A percentile compares a stretch with the other conserved stretches of the same genome.
Conservation (phyloP, 1,139 yeast genomes). For the Groenewaldozyma sp. region DNA sequence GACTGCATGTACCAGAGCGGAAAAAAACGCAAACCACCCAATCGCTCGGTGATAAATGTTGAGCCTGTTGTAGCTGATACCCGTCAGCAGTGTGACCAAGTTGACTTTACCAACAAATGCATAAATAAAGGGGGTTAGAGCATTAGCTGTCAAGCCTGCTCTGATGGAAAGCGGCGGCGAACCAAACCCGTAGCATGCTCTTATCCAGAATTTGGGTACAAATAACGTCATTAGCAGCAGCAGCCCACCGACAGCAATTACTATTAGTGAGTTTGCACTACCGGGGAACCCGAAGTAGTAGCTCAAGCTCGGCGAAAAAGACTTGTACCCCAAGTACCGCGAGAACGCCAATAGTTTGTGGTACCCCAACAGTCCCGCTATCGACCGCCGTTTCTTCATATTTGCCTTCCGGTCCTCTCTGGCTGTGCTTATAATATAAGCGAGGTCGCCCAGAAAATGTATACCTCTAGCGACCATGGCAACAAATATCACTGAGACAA, state of each 20-base stretch:
- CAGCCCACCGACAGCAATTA: slow-evolving; percentile 35
- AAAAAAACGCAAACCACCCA: slow-evolving; percentile 43
- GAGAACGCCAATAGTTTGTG: slow-evolving; percentile 29
- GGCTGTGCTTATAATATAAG: too few relatives aligned
- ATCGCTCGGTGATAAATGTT: slow-evolving; percentile 50
- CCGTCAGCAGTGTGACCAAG: slow-evolving; percentile 46
- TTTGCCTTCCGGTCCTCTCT: slow-evolving; percentile 7
- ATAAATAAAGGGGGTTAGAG: slow-evolving; percentile 46
- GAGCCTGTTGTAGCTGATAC: slow-evolving; percentile 54
- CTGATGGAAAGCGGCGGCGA: slow-evolving; percentile 59
- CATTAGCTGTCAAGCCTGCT: slow-evolving; percentile 48
- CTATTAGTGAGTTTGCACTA: slow-evolving; percentile 41
- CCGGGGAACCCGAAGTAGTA: slow-evolving; percentile 42
- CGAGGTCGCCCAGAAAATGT: slow-evolving; percentile 33
- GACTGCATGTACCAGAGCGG: slow-evolving; percentile 44
- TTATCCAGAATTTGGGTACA: slow-evolving; percentile 46
- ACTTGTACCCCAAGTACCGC: slow-evolving; percentile 43
- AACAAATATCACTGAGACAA: slow-evolving; percentile 31
- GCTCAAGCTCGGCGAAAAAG: slow-evolving; percentile 33
- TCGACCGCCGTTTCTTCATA: neutral
- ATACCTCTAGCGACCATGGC: slow-evolving; percentile 36
- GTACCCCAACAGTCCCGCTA: slow-evolving; percentile 4
- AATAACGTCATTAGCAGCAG: slow-evolving; percentile 40
- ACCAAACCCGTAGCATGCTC: slow-evolving; percentile 51
- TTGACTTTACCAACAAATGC: slow-evolving; percentile 59